Base-by-base conservation (phyloP, 2,329 filamentous ascomycete genomes). In the Paecilomyces fulvus region DNA sequence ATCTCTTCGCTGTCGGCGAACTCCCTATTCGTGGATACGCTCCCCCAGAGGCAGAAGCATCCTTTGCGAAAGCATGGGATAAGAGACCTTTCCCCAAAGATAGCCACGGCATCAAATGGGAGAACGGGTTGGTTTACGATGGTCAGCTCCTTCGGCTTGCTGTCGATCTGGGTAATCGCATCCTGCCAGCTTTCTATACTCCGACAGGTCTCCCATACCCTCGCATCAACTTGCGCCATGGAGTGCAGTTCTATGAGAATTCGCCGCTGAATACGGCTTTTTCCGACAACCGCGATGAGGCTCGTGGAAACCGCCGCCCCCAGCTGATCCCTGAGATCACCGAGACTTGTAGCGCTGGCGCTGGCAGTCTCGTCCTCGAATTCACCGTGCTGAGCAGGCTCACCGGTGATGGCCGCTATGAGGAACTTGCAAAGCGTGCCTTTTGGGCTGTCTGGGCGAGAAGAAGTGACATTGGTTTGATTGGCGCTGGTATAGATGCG, bases 401-500 rank as follows among this genome's bases (percentile, higher is more conserved):
- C 51, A 95, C 90, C 0, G 90, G 89, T 10, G 90, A 97, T 68
- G 77, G 81, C 9, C 84, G 89, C n/a, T 99, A 95, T 65, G 94
- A 99, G 71, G 84, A 88, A 66, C 80, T 89, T 14, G 92, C 90
- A 0, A 97, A 97, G 72, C 80, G 89, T 56, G 92, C 94, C 0
- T 99, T 99, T 67, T 96, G 92, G 91, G 88, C 92, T 23, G 90
- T 99, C n/a, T 99, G 94, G 94, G 80, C 86, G 49, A 81, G 89
- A 56, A 83, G 92, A 61, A 96, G 90, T 69, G 83, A 85, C 46
- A 90, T 96, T 64, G 90, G 90, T 3, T 79, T 99, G 23, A 87
- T 99, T 60, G 94, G 92, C 7, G 88, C 90, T 56, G 92, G 92
- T 2, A 91, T 99, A 59, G 92, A 96, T 74, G 90, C 91, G 1